Conservation (phyloP, 176 grass and related monocot species). For the Ampelocalamus luodianensis region DNA sequence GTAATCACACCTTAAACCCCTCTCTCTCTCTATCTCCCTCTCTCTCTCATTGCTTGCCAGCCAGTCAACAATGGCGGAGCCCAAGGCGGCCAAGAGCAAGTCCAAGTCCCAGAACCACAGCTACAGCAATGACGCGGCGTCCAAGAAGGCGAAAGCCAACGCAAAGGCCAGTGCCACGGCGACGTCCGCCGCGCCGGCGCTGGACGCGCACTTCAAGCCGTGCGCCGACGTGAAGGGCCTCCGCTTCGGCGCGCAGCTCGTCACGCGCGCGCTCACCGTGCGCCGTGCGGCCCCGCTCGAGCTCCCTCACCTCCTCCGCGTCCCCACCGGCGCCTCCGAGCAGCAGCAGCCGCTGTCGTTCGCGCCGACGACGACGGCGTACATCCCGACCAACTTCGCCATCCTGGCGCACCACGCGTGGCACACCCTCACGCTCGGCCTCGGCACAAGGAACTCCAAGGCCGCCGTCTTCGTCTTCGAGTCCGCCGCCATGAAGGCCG, state of each 20-base stretch:
- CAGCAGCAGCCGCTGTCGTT: slow-evolving; percentile 52
- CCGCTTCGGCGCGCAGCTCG: slow-evolving; percentile 84
- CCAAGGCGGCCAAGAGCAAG: slow-evolving; percentile 51
- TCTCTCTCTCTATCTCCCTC: slow-evolving; percentile 21
- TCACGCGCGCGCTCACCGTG: slow-evolving; percentile 87
- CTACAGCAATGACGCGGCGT: slow-evolving; percentile 14
- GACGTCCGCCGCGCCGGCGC: not conserved
- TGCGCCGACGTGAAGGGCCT: slow-evolving; percentile 80
- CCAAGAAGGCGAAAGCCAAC: slow-evolving; percentile 26
- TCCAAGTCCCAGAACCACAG: slow-evolving; percentile 42
- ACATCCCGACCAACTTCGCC: slow-evolving; percentile 94
- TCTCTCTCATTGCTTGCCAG: not conserved
- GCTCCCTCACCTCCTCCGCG: slow-evolving; percentile 86
- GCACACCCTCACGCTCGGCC: slow-evolving; percentile 89
- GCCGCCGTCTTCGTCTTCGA: slow-evolving; percentile 89
- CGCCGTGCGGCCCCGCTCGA: slow-evolving; percentile 79
- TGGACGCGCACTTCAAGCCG: slow-evolving; percentile 76
- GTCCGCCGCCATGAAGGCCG: slow-evolving; percentile 72
- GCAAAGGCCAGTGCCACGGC: not conserved
- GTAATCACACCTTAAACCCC: not conserved
- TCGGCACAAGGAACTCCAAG: slow-evolving; percentile 94
- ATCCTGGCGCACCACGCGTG: slow-evolving; percentile 95
- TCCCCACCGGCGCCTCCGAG: not conserved
- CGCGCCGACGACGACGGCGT: slow-evolving; percentile 77
- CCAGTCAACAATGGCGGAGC: slow-evolving; percentile 51